Evolutionary conservation across 2,329 filamentous ascomycete genomes (phyloP), one percentile per base, ranked within the genome.

Genomic region (Botryosphaeria dothidea): DNA sequence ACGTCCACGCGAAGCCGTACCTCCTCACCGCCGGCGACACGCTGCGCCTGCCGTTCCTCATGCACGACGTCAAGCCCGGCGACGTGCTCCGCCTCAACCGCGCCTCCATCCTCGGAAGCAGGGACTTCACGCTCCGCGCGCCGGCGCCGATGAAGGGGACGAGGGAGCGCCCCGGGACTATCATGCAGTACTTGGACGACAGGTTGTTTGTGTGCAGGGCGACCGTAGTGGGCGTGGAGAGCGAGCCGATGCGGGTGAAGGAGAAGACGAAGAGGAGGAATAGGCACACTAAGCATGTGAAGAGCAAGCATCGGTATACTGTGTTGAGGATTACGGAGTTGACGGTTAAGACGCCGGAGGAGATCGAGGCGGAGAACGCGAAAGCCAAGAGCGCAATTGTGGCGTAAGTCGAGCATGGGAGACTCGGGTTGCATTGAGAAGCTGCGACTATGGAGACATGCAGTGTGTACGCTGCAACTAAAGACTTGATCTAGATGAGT

Each of bases 291-390:
- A 92, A 88, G 82, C 87, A 85, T 66, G 90, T 95, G 9, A 90
- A 85, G 81, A 97, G 92, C 83, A 97, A 99, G 85, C 92, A 96
- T 76, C 85, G 87, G 73, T 97, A 91, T 78, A 99, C 95, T 2
- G 86, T 97, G 23, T 75, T 99, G 78, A 85, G 89, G 74, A 90
- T 99, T 68, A 90, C 90, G 74, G 92, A 98, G 79, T 75, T 98
- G 68, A 89, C 86, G 74, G 84, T 96, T 4, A 86, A 83, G 77
- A 81, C 79, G 27, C 67, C 84, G 66, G 85, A 87, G 58, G 82
- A 86, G 75, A 76, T 87, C 72, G 72, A 82, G 72, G 67, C 69
- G 49, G 80, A 80, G 66, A 58, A 25, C 23, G 54, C n/a, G 36
- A 31, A 58, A 21, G 54, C 45, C 75, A 36, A 80, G 66, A 43